Conservation (phyloP, 73 alveolate species). For the Paramecium tetraurelia region DNA sequence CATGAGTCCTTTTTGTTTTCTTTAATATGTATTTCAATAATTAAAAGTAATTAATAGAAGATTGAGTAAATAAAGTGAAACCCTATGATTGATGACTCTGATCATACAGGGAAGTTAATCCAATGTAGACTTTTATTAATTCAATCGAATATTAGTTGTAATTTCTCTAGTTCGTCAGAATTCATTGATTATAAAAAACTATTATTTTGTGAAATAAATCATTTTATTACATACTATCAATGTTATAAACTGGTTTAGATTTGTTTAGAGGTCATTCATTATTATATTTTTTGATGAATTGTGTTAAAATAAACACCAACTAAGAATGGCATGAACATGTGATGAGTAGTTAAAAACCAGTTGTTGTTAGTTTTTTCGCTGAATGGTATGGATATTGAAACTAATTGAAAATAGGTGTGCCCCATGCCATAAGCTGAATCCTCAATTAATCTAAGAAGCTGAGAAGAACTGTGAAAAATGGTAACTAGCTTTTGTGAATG, state of each 20-base stretch:
- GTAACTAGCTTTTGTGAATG: background rate
- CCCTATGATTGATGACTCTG: background rate
- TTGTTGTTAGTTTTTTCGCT: constrained; percentile 27
- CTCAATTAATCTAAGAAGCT: constrained; percentile 8
- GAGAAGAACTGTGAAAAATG: background rate
- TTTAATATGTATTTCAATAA: too few relatives aligned
- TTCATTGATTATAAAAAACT: background rate
- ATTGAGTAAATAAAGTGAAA: too few relatives aligned
- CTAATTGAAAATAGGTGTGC: background rate
- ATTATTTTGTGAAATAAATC: background rate
- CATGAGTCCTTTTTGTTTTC: too few relatives aligned
- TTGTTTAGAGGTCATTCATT: background rate
- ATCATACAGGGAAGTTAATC: background rate
- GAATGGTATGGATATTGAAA: background rate
- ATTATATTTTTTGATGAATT: background rate
- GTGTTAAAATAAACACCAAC: background rate
- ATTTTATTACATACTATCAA: background rate
- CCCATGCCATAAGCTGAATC: constrained; percentile 34
- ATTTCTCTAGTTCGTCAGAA: background rate
- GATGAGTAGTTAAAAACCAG: background rate
- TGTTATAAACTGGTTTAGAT: constrained; percentile 26
- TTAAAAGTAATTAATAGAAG: too few relatives aligned
- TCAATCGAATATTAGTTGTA: background rate
- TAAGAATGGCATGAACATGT: constrained; percentile 7
- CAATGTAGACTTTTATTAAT: background rate